Conservation (phyloP, 495 filamentous ascomycete species). For the Aspergillus indologenus region DNA sequence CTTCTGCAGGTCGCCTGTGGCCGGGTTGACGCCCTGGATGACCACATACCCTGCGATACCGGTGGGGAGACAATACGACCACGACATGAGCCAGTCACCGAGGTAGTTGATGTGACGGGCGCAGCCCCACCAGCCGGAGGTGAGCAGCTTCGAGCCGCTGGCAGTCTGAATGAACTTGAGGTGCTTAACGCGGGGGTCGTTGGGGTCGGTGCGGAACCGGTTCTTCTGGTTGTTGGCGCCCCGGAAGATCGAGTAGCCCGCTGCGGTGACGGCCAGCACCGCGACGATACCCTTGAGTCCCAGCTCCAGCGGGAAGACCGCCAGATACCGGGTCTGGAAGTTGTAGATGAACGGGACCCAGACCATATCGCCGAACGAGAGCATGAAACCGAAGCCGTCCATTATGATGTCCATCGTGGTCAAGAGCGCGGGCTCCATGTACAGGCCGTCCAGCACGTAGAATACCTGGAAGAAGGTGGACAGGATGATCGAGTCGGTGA, state of each 20-base stretch:
- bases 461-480: conserved; percentile 74
- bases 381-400: conserved; percentile 96
- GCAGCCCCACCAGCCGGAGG: conserved; percentile 91
- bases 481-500: conserved; percentile 86
- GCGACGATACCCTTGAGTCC: conserved; percentile 59
- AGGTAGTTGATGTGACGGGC: conserved; percentile 95
- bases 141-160: conserved; percentile 74
- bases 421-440: conserved; percentile 86
- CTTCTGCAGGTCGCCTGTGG: conserved; percentile 52
- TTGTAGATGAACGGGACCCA: conserved; percentile 94
- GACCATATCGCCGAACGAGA: conserved; percentile 89
- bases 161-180: conserved; percentile 87
- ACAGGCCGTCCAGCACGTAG: conserved; percentile 84
- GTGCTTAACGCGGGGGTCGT: conserved; percentile 74
- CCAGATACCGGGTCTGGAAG: conserved; percentile 82
- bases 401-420: conserved; percentile 95
- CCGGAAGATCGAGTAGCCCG: conserved; percentile 89
- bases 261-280: conserved; percentile 60
- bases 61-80: conserved; percentile 89
- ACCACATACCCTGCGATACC: conserved; percentile 77
- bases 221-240: conserved; percentile 92
- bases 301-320: conserved; percentile 74
- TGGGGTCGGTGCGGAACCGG: conserved; percentile 82
- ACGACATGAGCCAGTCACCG: conserved; percentile 94
- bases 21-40: conserved; percentile 40